Evolutionary conservation across 83 land plant genomes (phyloP).

Genomic region (Larix sibirica): DNA sequence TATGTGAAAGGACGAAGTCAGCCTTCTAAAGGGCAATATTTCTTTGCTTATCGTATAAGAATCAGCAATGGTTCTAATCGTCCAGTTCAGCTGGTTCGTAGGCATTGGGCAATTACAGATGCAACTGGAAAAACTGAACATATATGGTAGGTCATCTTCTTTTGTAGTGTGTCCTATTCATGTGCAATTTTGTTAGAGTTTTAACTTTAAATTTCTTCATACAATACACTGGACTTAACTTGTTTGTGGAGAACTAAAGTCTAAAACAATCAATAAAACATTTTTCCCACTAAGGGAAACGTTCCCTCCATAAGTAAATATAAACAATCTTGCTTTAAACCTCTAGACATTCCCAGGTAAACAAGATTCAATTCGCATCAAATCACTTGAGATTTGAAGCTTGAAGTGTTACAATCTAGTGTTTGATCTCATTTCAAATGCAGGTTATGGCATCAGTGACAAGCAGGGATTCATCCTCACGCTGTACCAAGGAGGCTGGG

Average conservation of each 20-base stretch:
- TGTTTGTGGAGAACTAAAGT: not conserved
- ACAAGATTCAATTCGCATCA: not conserved
- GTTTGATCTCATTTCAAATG: not conserved
- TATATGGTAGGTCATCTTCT: conserved; percentile 44
- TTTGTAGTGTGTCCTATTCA: not conserved
- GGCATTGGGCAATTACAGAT: conserved; percentile 87
- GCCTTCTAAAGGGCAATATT: conserved; percentile 66
- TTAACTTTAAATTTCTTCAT: not conserved
- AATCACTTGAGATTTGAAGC: not conserved
- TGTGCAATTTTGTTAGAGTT: not conserved
- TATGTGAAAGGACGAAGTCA: conserved; percentile 75
- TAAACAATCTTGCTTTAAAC: not conserved
- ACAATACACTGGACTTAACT: not conserved
- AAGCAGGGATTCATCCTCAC: too few species aligned
- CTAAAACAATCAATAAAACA: not conserved
- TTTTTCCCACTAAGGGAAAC: not conserved
- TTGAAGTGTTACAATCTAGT: not conserved
- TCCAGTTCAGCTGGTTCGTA: conserved; percentile 70
- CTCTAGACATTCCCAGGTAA: not conserved
- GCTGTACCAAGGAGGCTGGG: too few species aligned
- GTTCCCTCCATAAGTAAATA: not conserved
- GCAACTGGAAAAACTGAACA: conserved; percentile 72
- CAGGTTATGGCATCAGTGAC: too few species aligned
- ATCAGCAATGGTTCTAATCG: conserved; percentile 68
- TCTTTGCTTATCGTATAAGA: conserved; percentile 78